Evolutionary conservation across 1,139 yeast genomes (phyloP).

Genomic region (Williopsis jadinii): DNA sequence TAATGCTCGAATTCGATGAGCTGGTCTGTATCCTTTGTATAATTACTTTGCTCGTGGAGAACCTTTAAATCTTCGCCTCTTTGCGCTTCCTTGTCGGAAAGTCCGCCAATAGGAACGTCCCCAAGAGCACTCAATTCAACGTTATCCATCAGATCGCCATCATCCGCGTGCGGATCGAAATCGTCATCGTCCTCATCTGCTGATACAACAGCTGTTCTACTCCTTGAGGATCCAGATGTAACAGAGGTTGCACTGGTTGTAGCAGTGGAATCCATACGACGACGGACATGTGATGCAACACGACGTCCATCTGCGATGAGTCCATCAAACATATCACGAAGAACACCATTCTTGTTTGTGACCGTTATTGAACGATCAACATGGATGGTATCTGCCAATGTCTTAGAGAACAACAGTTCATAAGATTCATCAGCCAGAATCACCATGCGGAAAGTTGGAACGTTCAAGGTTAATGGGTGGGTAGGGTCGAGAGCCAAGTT

Average conservation of each 20-base stretch:
- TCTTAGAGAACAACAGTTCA: conserved; percentile 70
- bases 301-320: conserved; percentile 86
- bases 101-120: conserved; percentile 16
- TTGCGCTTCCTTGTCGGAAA: conserved; percentile 5
- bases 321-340: conserved; percentile 87
- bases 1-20: conserved; percentile 21
- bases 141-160: conserved; percentile 38
- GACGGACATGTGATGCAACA: conserved; percentile 82
- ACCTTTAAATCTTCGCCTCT: conserved; percentile 19
- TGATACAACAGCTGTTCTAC: neutral
- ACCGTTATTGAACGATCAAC: conserved; percentile 48
- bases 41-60: conserved; percentile 15
- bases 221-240: conserved; percentile 4
- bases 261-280: conserved; percentile 61
- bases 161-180: conserved; percentile 42
- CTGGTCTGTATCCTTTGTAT: conserved; percentile 4
- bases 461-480: conserved; percentile 64
- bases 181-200: conserved; percentile 40
- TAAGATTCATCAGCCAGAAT: conserved; percentile 89
- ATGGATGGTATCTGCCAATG: conserved; percentile 61
- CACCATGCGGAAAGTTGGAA: conserved; percentile 94
- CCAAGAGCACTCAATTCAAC: conserved; percentile 37
- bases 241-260: conserved; percentile 12
- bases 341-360: conserved; percentile 49
- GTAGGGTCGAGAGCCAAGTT: conserved; percentile 81